Evolutionary conservation across 805 yeast genomes (phyloP), one percentile per base, ranked within the genome.

Genomic region (Candida arabinofermentans): DNA sequence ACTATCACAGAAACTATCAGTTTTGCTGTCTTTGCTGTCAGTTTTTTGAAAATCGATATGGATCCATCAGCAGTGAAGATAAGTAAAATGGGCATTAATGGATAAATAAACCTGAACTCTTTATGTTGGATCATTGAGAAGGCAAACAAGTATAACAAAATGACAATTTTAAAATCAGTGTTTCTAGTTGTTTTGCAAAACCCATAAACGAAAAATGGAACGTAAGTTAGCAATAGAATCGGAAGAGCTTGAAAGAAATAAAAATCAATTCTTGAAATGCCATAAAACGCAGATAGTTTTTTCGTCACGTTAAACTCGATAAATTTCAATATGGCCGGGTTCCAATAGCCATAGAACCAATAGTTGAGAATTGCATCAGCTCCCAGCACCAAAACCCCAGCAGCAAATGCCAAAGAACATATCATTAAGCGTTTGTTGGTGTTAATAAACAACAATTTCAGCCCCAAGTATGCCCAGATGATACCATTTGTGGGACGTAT

Each of bases 101-200:
- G 96, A 51, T 83, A 88, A 14, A 95, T 70, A 59, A 93, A 93
- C 35, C 99, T 72, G 52, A 89, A 85, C 58, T 93, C 99, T 58
- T 93, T 93, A 61, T 93, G 99, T 9, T 74, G 67, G 16, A 93
- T 74, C 2, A 68, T 39, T 0, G 96, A 85, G 51, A 85, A 87
- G 0, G 71, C 66, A 0, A 63, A 37, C 2, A 85, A 37, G 34
- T 83, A 83, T 5, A 74, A 41, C 0, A 71, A 16, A 0, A 37
- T 46, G 49, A 59, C 35, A 44, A 50, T 40, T 41, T 41, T 72
- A 50, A 7, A 56, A 10, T 48, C 64, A 8, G 10, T 18, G n/a
- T 52, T 24, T 2, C 24, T 23, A 14, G 29, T 41, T 8, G 47
- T n/a, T 22, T 30, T 17, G 54, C 39, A 40, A 41, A 55, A 32